Percentiles rank a stretch among this genome's conserved stretches.
Conservation (phyloP, 371 early-diverging fungal species). For the Fennellomyces sp. region DNA sequence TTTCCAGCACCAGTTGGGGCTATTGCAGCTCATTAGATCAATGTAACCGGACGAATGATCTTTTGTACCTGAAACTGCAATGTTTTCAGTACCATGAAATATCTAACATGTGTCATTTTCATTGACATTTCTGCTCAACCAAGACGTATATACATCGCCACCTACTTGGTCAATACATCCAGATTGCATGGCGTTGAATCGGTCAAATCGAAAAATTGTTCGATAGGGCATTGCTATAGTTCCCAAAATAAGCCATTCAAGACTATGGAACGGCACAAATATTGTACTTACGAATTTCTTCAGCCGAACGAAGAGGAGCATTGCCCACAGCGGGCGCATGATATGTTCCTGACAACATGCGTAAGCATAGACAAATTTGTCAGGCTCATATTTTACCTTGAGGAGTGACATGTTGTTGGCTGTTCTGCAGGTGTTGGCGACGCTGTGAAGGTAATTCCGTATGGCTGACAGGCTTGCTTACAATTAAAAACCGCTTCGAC, state of each 20-base stretch:
- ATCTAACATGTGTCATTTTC: too few relatives aligned
- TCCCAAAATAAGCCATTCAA: too few relatives aligned
- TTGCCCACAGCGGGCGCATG: neutral
- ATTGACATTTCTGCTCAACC: too few relatives aligned
- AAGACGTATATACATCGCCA: neutral
- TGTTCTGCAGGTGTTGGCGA: neutral
- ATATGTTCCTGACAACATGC: neutral
- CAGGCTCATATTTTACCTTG: neutral
- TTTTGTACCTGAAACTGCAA: constrained; percentile 56
- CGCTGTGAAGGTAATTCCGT: neutral
- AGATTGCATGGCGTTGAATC: constrained; percentile 71
- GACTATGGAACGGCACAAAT: too few relatives aligned
- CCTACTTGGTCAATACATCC: constrained; percentile 61
- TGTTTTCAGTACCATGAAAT: too few relatives aligned
- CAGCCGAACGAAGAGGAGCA: constrained; percentile 12
- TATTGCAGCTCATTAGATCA: constrained; percentile 4
- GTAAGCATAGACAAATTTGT: neutral
- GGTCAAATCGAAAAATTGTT: constrained; percentile 44
- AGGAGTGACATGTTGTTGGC: too few relatives aligned
- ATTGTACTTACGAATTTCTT: constrained; percentile 25
- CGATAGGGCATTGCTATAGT: constrained; percentile 34
- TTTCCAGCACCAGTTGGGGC: constrained; percentile 93
- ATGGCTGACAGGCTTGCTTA: too few relatives aligned
- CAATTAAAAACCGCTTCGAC: too few relatives aligned
- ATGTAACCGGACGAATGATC: neutral